Conservation (phyloP, 2,329 filamentous ascomycete genomes). For the Ophiocordyceps camponoti-leonardi region DNA sequence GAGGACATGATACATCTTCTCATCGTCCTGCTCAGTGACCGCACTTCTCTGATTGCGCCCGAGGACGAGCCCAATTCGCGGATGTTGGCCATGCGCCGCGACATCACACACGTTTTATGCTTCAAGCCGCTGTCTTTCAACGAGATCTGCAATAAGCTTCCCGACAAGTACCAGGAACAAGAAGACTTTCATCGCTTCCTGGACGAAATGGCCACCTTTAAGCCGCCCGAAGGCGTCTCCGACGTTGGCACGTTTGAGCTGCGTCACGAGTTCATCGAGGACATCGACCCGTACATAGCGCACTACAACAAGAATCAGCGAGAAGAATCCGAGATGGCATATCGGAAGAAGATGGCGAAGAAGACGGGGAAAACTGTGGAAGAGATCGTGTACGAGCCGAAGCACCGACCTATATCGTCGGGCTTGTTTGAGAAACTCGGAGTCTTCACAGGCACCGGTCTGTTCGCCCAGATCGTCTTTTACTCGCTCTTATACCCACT, state of each 20-base stretch:
- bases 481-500: conserved; percentile 73
- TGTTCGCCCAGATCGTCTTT: conserved; percentile 83
- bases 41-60: conserved; percentile 57
- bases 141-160: conserved; percentile 70
- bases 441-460: conserved; percentile 64
- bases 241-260: conserved; percentile 92
- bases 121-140: conserved; percentile 95
- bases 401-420: conserved; percentile 54
- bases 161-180: conserved; percentile 76
- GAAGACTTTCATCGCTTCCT: conserved; percentile 77
- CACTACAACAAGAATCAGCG: conserved; percentile 96
- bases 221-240: conserved; percentile 74
- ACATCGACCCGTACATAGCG: conserved; percentile 88
- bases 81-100: conserved; percentile 59
- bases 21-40: conserved; percentile 78
- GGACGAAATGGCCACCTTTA: conserved; percentile 76
- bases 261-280: conserved; percentile 67
- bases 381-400: conserved; percentile 86
- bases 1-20: conserved; percentile 93
- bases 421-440: conserved; percentile 64
- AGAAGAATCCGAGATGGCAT: conserved; percentile 83
- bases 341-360: conserved; percentile 73
- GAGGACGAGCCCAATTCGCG: conserved; percentile 50
- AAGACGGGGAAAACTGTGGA: conserved; percentile 65
- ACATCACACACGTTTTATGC: conserved; percentile 85